Evolutionary conservation across 1,284 basidiomycete genomes (phyloP), one percentile per base, ranked within the genome.

Genomic region (Leccinum pachyderme): DNA sequence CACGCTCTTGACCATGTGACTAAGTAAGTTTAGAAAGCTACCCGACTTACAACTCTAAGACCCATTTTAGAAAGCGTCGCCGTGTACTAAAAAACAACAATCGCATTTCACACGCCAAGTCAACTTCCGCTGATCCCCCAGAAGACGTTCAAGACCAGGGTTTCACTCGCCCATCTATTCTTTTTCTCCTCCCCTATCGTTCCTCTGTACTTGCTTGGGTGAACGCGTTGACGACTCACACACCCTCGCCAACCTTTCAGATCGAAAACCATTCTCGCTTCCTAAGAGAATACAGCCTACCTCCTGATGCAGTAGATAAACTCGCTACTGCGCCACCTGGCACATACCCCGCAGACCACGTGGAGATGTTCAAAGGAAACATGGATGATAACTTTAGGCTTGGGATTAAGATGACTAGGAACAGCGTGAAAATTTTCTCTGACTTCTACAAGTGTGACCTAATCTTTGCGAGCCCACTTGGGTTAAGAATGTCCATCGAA

Each of bases 321-420:
- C 81, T 99, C 6, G 81, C 85, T 28, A 74, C 73, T 5, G 87
- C 87, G 12, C 83, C 85, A 54, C 81, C 82, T 3, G 84, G 86
- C n/a, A 84, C 84, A 29, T 95, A 95, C 68, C 90, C 97, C 0
- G 70, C 72, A 8, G 97, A 99, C 67, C 97, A 99, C 69, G 82
- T 96, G 13, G 92, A 93, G 64, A 97, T 86, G 56, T 98, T 99
- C 78, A 83, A 83, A 60, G 97, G 97, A n/a, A 99, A 99, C 71
- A 84, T 95, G 47, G 97, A 99, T 69, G 97, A 99, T 73, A 93
- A 86, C 64, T 99, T 99, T 74, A 79, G 92, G 61, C 77, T 98
- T 28, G 96, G 96, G 0, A 75, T 98, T 65, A 98, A 98, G 75
- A 73, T 99, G 62, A 98, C 94, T 3, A 80, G 88, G 66, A 98